Evolutionary conservation across 2,329 filamentous ascomycete genomes (phyloP).

Genomic region (Tothia fuscella): DNA sequence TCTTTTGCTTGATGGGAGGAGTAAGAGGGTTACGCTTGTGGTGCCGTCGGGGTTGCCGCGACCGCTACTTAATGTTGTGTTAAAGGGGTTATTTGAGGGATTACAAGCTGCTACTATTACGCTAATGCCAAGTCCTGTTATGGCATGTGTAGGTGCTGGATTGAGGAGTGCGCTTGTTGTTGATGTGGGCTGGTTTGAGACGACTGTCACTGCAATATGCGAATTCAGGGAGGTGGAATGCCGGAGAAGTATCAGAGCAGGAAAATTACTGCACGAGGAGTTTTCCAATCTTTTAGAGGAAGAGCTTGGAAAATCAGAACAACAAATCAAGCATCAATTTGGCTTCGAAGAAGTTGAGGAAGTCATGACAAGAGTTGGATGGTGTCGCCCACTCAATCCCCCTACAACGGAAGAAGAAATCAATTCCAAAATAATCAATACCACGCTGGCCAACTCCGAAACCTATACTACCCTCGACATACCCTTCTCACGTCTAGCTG

Average conservation of each 20-base stretch:
- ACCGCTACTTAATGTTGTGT: conserved; percentile 59
- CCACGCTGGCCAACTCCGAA: conserved; percentile 38
- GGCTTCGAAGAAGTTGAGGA: conserved; percentile 73
- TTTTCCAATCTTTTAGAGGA: conserved; percentile 53
- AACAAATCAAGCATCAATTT: conserved; percentile 17
- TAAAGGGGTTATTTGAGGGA: conserved; percentile 68
- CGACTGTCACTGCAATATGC: conserved; percentile 72
- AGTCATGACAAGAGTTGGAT: conserved; percentile 59
- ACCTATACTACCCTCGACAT: conserved; percentile 39
- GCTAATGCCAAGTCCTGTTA: conserved; percentile 64
- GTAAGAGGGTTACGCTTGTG: conserved; percentile 61
- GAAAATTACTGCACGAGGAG: conserved; percentile 56
- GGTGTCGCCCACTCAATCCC: conserved; percentile 43
- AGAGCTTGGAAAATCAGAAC: conserved; percentile 23
- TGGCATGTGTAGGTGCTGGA: conserved; percentile 66
- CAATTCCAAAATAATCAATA: conserved; percentile 15
- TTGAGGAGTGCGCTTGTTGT: conserved; percentile 76
- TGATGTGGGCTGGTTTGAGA: conserved; percentile 89
- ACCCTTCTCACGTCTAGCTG: conserved; percentile 57
- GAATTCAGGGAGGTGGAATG: conserved; percentile 76
- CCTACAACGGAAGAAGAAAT: conserved; percentile 15
- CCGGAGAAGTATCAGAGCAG: conserved; percentile 60
- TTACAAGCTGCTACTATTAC: conserved; percentile 74
- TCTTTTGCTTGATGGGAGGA: conserved; percentile 58
- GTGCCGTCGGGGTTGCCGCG: conserved; percentile 68